Percentiles rank a stretch among this genome's conserved stretches.
These are phyloP conservation scores for Eucalyptus pauciflora DNA, from an alignment of 345 rosid genomes.

Conservation along the genomic window DNA sequence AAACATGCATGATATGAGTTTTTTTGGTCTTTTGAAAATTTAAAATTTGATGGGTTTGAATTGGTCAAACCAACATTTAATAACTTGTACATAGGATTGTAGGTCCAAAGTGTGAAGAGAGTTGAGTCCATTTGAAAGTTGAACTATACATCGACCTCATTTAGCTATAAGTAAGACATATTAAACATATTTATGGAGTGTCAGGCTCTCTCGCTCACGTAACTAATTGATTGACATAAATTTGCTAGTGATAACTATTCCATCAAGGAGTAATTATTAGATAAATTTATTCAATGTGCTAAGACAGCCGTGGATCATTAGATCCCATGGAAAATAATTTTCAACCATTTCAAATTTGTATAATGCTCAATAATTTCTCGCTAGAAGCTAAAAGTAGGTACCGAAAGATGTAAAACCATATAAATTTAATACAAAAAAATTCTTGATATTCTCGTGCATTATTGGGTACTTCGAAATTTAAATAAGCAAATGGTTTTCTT, in stretches of 20 bases:
- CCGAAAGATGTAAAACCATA: neutral
- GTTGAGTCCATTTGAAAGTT: neutral
- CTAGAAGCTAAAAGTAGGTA: neutral
- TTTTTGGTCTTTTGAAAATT: neutral
- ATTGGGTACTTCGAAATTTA: neutral
- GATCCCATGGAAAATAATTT: neutral
- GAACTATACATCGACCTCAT: neutral
- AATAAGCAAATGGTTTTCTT: neutral
- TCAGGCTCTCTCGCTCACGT: neutral
- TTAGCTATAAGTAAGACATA: accelerated
- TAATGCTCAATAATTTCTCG: too few relatives aligned
- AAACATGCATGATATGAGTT: neutral
- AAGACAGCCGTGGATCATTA: neutral
- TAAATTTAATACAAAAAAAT: neutral
- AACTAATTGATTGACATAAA: neutral
- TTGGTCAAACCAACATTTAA: neutral
- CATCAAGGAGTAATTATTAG: too few relatives aligned
- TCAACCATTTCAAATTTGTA: neutral
- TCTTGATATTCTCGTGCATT: neutral
- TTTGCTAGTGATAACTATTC: neutral
- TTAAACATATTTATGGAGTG: neutral
- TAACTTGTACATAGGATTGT: neutral
- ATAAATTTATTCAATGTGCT: neutral
- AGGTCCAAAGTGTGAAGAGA: neutral
- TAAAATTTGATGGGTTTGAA: neutral